Evolutionary conservation across 352 stramenopile genomes (phyloP).

Genomic region (Globisporangium rhizosaccharum): DNA sequence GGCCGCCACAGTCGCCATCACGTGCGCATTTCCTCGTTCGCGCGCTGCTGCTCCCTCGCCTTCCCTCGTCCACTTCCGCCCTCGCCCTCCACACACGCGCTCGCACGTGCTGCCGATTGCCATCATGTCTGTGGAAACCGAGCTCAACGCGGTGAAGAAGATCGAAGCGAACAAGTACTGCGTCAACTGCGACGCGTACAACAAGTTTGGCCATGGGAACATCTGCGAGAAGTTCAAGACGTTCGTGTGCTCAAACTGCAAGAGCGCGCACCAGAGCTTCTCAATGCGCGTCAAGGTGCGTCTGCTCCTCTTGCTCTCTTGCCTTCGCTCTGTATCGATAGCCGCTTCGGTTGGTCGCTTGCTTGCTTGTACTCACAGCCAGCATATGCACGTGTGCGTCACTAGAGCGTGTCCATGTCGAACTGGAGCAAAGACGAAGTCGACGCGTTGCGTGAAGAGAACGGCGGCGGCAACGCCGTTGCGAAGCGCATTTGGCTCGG

Average conservation of each 20-base stretch:
- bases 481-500: constrained; percentile 18
- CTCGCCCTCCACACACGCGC: not conserved
- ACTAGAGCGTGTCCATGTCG: constrained; percentile 89
- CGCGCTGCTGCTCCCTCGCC: not conserved
- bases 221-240: constrained; percentile 90
- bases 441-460: constrained; percentile 77
- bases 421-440: constrained; percentile 92
- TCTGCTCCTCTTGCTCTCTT: not conserved
- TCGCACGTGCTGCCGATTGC: not conserved
- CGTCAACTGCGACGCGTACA: constrained; percentile 79
- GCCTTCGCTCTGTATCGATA: not conserved
- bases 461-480: constrained; percentile 24
- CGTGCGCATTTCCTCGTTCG: too few relatives aligned
- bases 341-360: not conserved
- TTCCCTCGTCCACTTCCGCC: not conserved
- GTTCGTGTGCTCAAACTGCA: constrained; percentile 95
- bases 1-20: too few relatives aligned
- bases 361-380: too few relatives aligned
- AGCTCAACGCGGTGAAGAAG: constrained; percentile 82
- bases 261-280: constrained; percentile 92
- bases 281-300: constrained; percentile 91
- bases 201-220: constrained; percentile 90
- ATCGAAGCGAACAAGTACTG: constrained; percentile 81
- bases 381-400: too few relatives aligned
- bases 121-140: constrained; percentile 39